Evolutionary conservation across 805 yeast species (phyloP).

Genomic region (Kuraishia hungarica): DNA sequence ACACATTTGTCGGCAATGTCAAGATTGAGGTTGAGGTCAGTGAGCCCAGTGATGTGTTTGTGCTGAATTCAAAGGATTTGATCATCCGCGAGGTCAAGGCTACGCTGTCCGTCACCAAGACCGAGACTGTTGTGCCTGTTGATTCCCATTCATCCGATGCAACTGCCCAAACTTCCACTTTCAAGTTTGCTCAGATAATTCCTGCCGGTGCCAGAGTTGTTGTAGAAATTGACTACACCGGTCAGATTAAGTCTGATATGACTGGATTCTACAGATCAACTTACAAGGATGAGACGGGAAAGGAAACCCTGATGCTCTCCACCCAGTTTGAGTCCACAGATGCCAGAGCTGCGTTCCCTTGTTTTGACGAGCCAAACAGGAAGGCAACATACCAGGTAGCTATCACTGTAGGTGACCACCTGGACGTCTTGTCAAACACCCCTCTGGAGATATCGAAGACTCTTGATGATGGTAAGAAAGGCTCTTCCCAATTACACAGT

Average conservation of each 20-base stretch:
- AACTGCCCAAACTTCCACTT: constrained; percentile 45
- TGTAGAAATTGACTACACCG: constrained; percentile 28
- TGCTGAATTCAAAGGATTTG: constrained; percentile 40
- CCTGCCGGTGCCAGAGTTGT: constrained; percentile 17
- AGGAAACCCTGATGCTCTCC: constrained; percentile 30
- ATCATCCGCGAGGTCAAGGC: constrained; percentile 18
- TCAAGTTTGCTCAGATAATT: constrained; percentile 37
- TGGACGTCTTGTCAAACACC: constrained; percentile 37
- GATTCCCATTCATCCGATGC: constrained; percentile 1
- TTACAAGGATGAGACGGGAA: constrained; percentile 28
- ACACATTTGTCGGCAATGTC: constrained; percentile 39
- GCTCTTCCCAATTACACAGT: not conserved
- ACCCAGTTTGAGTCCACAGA: constrained; percentile 56
- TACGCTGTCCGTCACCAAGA: constrained; percentile 12
- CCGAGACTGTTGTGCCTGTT: constrained; percentile 17
- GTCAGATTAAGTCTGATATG: constrained; percentile 44
- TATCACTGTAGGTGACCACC: constrained; percentile 22
- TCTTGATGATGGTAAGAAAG: constrained; percentile 12
- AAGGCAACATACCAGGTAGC: constrained; percentile 48
- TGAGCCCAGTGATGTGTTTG: constrained; percentile 32
- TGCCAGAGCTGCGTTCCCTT: constrained; percentile 51
- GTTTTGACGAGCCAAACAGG: constrained; percentile 46
- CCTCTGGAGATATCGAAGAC: constrained; percentile 22
- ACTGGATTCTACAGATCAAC: constrained; percentile 45
- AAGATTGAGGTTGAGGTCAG: constrained; percentile 36